phyloP scores from a whole-genome alignment of 805 yeast species.

The Ogataea pilisensis region DNA sequence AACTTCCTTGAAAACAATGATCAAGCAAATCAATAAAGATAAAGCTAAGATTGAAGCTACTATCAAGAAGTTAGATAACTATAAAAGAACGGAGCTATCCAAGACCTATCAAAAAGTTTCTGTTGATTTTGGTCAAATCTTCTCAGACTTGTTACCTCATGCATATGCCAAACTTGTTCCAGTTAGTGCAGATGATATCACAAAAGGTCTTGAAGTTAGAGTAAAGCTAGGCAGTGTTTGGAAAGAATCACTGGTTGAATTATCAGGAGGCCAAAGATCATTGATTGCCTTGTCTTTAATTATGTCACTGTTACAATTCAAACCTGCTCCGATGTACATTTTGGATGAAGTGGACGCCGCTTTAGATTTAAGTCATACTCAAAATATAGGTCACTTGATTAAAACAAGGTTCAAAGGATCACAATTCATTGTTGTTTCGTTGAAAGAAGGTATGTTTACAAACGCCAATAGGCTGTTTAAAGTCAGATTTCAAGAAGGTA shows the following conservation, averaged over 20 bases:
- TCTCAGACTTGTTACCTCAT: constrained; percentile 82
- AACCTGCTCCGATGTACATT: constrained; percentile 98
- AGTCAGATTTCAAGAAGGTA: constrained; percentile 94
- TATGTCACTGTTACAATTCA: constrained; percentile 86
- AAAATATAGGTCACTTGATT: constrained; percentile 93
- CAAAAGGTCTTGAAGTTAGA: constrained; percentile 85
- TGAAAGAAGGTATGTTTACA: constrained; percentile 97
- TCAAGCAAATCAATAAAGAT: constrained; percentile 82
- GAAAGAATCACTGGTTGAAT: constrained; percentile 92
- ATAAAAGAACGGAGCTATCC: constrained; percentile 76
- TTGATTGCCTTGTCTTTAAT: constrained; percentile 88
- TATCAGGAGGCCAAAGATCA: constrained; percentile 97
- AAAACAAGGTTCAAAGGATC: constrained; percentile 94
- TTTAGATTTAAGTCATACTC: constrained; percentile 92
- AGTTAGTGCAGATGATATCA: constrained; percentile 72
- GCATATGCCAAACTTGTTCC: constrained; percentile 88
- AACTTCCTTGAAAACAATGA: constrained; percentile 67
- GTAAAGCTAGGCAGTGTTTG: constrained; percentile 89
- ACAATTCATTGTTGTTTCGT: constrained; percentile 92
- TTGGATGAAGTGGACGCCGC: constrained; percentile 99
- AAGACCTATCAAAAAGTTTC: constrained; percentile 86
- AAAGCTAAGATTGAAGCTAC: constrained; percentile 88
- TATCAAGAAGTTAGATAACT: constrained; percentile 73
- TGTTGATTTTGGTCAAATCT: constrained; percentile 83
- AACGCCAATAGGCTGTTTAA: constrained; percentile 94